A percentile compares a stretch with the other conserved stretches of the same genome.
These are phyloP conservation scores for Trametes sanguinea DNA, from an alignment of 768 basidiomycete genomes.

Conservation along the genomic window DNA sequence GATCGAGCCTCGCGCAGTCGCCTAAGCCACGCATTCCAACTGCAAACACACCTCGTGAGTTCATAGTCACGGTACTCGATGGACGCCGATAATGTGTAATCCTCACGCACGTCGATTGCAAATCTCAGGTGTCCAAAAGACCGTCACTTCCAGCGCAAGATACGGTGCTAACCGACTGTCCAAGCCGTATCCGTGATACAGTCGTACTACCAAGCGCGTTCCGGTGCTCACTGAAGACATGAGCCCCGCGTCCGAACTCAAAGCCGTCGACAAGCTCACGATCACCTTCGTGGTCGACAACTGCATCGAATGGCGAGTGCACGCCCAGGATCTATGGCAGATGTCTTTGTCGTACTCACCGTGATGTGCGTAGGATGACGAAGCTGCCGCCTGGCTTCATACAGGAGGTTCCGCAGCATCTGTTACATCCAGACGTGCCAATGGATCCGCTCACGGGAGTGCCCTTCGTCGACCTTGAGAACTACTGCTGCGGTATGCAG, in stretches of 20 bases:
- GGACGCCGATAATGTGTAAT: no score
- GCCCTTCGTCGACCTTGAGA: constrained; percentile 70
- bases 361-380: constrained; percentile 58
- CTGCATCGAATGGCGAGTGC: constrained; percentile 69
- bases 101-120: no score
- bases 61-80: no score
- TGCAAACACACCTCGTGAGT: no score
- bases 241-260: constrained; percentile 1
- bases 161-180: not conserved
- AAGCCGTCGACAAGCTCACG: constrained; percentile 40
- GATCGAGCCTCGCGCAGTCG: no score
- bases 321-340: not conserved
- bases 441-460: constrained; percentile 50
- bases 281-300: constrained; percentile 79
- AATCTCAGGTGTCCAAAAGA: no score
- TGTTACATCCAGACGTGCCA: constrained; percentile 49
- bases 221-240: not conserved
- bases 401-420: constrained; percentile 68
- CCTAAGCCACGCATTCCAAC: no score
- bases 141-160: not conserved
- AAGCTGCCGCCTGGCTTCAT: constrained; percentile 77
- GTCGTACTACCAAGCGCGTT: not conserved
- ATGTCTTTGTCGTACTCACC: not conserved
- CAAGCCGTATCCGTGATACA: not conserved
- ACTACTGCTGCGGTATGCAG: constrained; percentile 67